Evolutionary conservation across 768 basidiomycete genomes (phyloP).

Genomic region (Mycena olivaceomarginata): DNA sequence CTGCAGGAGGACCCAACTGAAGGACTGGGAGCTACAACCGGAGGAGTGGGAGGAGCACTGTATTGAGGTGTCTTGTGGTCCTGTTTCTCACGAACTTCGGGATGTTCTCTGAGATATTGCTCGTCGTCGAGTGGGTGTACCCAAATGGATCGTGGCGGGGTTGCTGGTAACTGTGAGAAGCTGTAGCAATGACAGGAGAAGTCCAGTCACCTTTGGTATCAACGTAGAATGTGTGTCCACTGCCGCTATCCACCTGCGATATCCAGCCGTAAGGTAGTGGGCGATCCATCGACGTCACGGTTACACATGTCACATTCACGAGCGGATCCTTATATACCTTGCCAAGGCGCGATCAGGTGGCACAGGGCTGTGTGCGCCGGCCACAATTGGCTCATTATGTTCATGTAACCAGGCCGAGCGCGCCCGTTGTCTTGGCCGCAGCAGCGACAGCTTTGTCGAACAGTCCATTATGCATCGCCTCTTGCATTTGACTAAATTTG

Average conservation of each 20-base stretch:
- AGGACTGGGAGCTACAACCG: not conserved
- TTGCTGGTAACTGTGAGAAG: conserved; percentile 49
- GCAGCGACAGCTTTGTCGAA: too few relatives aligned
- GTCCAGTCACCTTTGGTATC: conserved; percentile 64
- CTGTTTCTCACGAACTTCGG: conserved; percentile 64
- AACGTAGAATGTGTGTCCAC: conserved; percentile 73
- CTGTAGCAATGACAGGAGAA: too few relatives aligned
- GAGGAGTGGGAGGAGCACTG: conserved; percentile 33
- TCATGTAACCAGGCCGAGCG: not conserved
- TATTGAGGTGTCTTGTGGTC: conserved; percentile 37
- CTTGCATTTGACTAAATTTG: too few relatives aligned
- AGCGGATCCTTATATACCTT: not conserved
- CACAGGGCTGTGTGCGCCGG: conserved; percentile 5
- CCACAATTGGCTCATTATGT: not conserved
- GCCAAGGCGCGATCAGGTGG: conserved; percentile 19
- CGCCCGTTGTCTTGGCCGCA: not conserved
- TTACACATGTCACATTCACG: not conserved
- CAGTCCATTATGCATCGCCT: too few relatives aligned
- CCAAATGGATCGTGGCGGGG: conserved; percentile 83
- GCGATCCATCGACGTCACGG: conserved; percentile 40
- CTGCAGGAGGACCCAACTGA: conserved; percentile 17
- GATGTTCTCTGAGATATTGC: conserved; percentile 74
- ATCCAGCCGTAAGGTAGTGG: conserved; percentile 78
- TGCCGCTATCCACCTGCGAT: conserved; percentile 63
- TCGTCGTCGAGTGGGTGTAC: conserved; percentile 84